Percentiles rank a stretch among this genome's conserved stretches.
phyloP scores from a whole-genome alignment of 805 yeast species.

The Jamesozyma piceae region DNA sequence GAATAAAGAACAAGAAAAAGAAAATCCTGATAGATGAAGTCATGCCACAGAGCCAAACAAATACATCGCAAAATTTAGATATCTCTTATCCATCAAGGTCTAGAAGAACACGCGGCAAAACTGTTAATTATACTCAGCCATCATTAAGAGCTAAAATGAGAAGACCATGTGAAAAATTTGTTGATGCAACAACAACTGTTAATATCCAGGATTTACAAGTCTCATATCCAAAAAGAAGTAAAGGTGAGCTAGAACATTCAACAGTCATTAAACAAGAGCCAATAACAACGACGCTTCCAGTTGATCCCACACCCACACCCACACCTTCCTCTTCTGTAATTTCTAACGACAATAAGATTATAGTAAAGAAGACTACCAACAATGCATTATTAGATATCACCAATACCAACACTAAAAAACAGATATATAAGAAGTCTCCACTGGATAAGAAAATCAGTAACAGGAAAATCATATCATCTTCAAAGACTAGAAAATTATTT shows the following conservation, averaged over 20 bases:
- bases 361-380: neutral
- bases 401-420: neutral
- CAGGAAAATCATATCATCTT: constrained; percentile 3
- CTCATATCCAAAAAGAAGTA: constrained; percentile 7
- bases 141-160: constrained; percentile 62
- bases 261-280: neutral
- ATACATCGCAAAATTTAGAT: constrained; percentile 13
- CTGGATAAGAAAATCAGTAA: neutral
- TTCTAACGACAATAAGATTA: neutral
- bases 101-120: constrained; percentile 45
- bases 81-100: constrained; percentile 18
- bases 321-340: neutral
- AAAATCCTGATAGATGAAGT: constrained; percentile 30
- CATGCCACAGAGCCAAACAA: constrained; percentile 29
- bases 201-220: constrained; percentile 30
- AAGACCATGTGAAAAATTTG: constrained; percentile 48
- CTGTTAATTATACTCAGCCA: constrained; percentile 59
- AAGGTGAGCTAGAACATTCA: neutral
- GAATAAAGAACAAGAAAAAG: constrained; percentile 18
- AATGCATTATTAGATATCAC: neutral
- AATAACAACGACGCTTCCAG: neutral
- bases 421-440: neutral
- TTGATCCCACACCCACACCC: neutral
- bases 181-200: constrained; percentile 46
- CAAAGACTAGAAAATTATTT: constrained; percentile 15